Conservation (phyloP, 345 rosid species). For the Aquilaria yunnanensis region DNA sequence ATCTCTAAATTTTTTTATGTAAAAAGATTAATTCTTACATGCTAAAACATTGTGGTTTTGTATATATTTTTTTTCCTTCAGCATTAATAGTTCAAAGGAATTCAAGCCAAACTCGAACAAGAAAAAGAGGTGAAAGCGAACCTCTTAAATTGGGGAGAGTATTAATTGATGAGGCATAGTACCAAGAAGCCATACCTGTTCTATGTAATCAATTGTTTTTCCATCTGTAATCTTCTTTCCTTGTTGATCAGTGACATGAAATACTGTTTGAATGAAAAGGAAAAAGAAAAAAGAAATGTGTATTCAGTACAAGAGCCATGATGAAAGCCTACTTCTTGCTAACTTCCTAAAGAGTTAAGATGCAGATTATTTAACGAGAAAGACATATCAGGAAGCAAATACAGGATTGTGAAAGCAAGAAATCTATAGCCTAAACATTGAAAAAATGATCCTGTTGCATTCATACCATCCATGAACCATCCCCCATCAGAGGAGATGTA, state of each 20-base stretch:
- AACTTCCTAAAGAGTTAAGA: background rate
- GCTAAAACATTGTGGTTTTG: too few relatives aligned
- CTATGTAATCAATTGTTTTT: constrained; percentile 76
- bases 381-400: background rate
- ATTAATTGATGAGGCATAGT: too few relatives aligned
- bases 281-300: background rate
- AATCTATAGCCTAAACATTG: constrained; percentile 3
- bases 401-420: background rate
- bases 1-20: too few relatives aligned
- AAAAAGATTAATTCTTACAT: too few relatives aligned
- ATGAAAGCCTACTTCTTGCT: too few relatives aligned
- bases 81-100: too few relatives aligned
- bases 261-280: constrained; percentile 35
- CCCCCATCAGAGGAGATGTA: constrained; percentile 97
- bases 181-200: constrained; percentile 39
- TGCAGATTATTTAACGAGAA: background rate
- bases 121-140: too few relatives aligned
- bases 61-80: too few relatives aligned
- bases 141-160: too few relatives aligned
- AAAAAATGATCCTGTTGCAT: background rate
- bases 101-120: too few relatives aligned
- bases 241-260: constrained; percentile 85
- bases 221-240: constrained; percentile 71
- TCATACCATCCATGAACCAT: constrained; percentile 96
- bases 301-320: background rate